Conservation (phyloP, 2,329 filamentous ascomycete genomes). For the Aureobasidium mangrovei region DNA sequence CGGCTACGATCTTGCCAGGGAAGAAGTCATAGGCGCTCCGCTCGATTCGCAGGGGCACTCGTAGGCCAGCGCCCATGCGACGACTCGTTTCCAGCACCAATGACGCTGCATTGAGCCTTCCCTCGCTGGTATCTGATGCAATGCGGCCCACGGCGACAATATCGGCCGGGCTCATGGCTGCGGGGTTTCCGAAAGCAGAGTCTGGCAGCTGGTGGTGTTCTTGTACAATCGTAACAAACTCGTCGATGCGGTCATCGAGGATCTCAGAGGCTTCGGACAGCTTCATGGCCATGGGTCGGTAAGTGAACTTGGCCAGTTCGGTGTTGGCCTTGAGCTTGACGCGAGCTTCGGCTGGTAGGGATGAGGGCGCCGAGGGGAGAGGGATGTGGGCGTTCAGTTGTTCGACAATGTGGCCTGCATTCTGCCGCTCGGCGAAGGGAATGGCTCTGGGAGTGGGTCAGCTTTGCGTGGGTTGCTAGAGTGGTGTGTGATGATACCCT, state of each 20-base stretch:
- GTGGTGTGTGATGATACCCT: background rate
- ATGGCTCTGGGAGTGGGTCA: slow-evolving; percentile 28
- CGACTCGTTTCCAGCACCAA: slow-evolving; percentile 83
- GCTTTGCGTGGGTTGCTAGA: slow-evolving; percentile 18
- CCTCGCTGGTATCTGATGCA: slow-evolving; percentile 77
- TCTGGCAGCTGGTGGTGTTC: slow-evolving; percentile 69
- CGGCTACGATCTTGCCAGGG: slow-evolving; percentile 84
- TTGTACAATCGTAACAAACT: slow-evolving; percentile 67
- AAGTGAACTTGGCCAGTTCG: slow-evolving; percentile 81
- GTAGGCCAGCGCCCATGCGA: slow-evolving; percentile 69
- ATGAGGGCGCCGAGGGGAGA: slow-evolving; percentile 50
- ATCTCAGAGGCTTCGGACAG: slow-evolving; percentile 86
- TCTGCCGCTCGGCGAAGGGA: slow-evolving; percentile 65
- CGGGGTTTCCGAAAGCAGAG: slow-evolving; percentile 76
- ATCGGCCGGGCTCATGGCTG: slow-evolving; percentile 73
- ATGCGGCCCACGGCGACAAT: slow-evolving; percentile 87
- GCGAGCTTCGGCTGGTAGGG: slow-evolving; percentile 64
- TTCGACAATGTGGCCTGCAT: slow-evolving; percentile 74
- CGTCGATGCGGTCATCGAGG: slow-evolving; percentile 89
- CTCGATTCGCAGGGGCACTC: slow-evolving; percentile 71
- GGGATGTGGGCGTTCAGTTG: slow-evolving; percentile 68
- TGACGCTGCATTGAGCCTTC: slow-evolving; percentile 75
- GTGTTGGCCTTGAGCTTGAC: slow-evolving; percentile 79
- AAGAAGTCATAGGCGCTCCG: slow-evolving; percentile 74
- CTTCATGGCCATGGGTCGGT: slow-evolving; percentile 93